phyloP scores from a whole-genome alignment of 106 monocot genomes.

The Dendrobium chrysotoxum region DNA sequence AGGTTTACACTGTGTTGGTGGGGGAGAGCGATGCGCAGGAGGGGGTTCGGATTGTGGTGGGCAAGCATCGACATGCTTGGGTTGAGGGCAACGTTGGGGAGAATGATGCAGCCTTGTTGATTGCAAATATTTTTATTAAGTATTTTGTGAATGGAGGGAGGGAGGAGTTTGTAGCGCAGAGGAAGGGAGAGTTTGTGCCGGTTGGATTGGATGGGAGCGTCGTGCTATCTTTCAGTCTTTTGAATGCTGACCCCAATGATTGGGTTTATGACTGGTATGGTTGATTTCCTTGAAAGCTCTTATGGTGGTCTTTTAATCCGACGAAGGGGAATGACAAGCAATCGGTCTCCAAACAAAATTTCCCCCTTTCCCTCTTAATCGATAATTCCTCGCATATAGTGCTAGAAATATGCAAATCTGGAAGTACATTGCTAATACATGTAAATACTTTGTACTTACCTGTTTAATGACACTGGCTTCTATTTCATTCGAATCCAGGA shows the following conservation, averaged over 20 bases:
- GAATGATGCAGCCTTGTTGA: slow-evolving; percentile 16
- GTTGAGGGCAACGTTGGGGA: slow-evolving; percentile 40
- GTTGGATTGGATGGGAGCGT: slow-evolving; percentile 85
- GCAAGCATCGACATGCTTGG: slow-evolving; percentile 94
- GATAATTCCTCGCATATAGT: neutral
- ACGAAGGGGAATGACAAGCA: too few relatives aligned
- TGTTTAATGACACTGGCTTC: neutral
- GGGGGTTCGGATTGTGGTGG: slow-evolving; percentile 48
- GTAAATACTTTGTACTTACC: neutral
- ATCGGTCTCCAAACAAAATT: neutral
- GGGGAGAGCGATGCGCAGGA: slow-evolving; percentile 16
- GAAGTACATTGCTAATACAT: neutral
- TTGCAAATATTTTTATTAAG: slow-evolving; percentile 54
- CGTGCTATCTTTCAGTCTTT: slow-evolving; percentile 72
- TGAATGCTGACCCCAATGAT: slow-evolving; percentile 85
- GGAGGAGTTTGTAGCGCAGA: slow-evolving; percentile 14
- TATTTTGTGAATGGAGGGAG: slow-evolving; percentile 57
- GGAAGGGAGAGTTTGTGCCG: slow-evolving; percentile 68
- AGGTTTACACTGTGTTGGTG: slow-evolving; percentile 58
- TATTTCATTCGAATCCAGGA: slow-evolving; percentile 39
- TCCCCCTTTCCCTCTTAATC: neutral
- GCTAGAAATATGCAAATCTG: neutral
- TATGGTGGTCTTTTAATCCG: neutral
- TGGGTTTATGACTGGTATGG: slow-evolving; percentile 89
- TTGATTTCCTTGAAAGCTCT: neutral